Base-by-base conservation (phyloP, 2,329 filamentous ascomycete species). In the Claviceps africana region DNA sequence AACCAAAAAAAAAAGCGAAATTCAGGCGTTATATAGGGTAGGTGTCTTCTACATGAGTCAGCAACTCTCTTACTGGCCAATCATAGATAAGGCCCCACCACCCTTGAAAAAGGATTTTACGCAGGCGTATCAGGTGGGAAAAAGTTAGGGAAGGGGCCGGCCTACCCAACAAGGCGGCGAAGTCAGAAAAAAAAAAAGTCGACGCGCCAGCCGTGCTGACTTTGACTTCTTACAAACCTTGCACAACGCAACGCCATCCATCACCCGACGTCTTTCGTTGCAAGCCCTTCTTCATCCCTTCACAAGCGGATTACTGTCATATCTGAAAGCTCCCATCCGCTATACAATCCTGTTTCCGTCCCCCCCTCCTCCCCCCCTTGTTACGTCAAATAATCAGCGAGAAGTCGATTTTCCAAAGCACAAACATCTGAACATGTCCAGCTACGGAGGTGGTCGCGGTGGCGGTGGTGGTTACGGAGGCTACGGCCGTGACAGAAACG, bases 401-500 rank as follows among this genome's bases (percentile, higher is more conserved):
- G 22, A 47, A 42, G 40, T 31, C 4, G 39, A 11, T 5, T 30
- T 31, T 13, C 19, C 31, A 49, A 42, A 44, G 39, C 25, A 51
- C 48, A 44, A 54, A 22, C 19, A 37, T 13, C 47, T 50, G 53
- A 70, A 59, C 53, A 75, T 76, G 73, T 76, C 73, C 61, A 73
- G 72, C 65, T 69, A 70, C 60, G 64, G 67, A 28, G 66, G 64
- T 56, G 62, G 69, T 56, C 62, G 59, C 53, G 66, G 59, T 53
- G 66, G 65, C 43, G 59, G 60, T 42, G 44, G 44, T 13, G 28
- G 28, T n/a, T 61, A 62, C 54, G 63, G 65, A 57, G 64, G 70
- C 59, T 70, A 68, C 56, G 63, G 67, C 59, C 69, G 73, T 68
- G 65, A 73, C 64, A 62, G 67, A 52, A 59, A 62, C 51, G 67